Base-by-base conservation (phyloP, 176 grass and related monocot species). In the Metroxylon sagu region DNA sequence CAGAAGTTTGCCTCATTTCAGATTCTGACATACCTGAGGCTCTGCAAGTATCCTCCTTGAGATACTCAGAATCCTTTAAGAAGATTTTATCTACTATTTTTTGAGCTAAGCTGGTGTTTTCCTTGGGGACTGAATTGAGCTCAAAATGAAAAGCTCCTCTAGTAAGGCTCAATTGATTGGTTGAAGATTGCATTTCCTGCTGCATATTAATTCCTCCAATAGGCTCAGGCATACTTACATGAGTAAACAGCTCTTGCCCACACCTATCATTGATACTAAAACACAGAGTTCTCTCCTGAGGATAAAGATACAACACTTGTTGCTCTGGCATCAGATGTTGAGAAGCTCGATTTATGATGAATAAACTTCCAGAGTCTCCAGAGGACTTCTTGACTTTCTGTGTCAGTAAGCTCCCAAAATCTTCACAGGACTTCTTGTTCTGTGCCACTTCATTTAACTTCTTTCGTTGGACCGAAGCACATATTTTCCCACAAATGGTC, bases 121-220 rank as follows among this genome's bases (percentile, higher is more conserved):
- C 60, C 53, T 62, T 74, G 49, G 59, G 74, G 18, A 23, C 73
- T 50, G 67, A 54, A 57, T 85, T 75, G 21, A 50, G 28, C 26
- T 83, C 82, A 87, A 90, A 81, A 73, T 75, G 66, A 49, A 86
- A 69, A 60, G 66, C 75, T 77, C 86, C 91, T 73, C 80, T 71
- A 54, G 87, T 76, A 58, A 95, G 66, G 57, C 70, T 90, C 56
- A 80, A 71, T 81, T 90, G 73, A 71, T 81, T 68, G 61, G 68
- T 59, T 61, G 68, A 58, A 76, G 83, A 57, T 0, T 79, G 52
- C 18, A 25, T 56, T 25, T 63, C 60, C 52, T 56, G 48, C 63
- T 67, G 60, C 25, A 39, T 55, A 68, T 67, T 74, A 54, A 56
- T 68, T 50, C 43, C 61, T 48, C 59, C 63, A 48, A 26, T 81